Conservation (phyloP, 441 rosid genomes). For the Flueggea neowawraea region DNA sequence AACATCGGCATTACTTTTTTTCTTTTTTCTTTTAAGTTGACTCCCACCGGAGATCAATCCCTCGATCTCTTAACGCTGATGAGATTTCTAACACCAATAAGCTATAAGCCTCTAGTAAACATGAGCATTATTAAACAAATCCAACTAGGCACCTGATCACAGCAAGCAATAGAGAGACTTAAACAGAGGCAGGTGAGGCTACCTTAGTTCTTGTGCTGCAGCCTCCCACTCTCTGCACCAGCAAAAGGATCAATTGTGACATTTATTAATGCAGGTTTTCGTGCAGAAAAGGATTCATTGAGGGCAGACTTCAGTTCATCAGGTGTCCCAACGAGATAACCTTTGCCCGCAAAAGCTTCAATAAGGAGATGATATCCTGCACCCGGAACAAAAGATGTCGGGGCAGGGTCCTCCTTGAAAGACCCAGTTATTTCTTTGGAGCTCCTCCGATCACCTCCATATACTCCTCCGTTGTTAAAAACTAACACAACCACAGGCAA, state of each 20-base stretch:
- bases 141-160: background rate
- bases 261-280: conserved; percentile 78
- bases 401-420: conserved; percentile 87
- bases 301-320: conserved; percentile 78
- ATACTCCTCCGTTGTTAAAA: conserved; percentile 92
- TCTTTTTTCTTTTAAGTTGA: no score
- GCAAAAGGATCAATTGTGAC: conserved; percentile 84
- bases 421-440: conserved; percentile 82
- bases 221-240: conserved; percentile 92
- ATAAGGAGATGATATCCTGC: conserved; percentile 74
- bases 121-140: no score
- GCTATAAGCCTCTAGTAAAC: no score
- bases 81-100: no score
- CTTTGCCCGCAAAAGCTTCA: conserved; percentile 95
- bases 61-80: no score
- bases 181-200: background rate
- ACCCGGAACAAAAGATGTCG: conserved; percentile 86
- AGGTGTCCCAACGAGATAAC: conserved; percentile 81
- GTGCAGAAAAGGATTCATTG: conserved; percentile 60
- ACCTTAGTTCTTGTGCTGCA: conserved; percentile 89
- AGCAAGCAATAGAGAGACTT: background rate
- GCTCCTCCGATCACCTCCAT: conserved; percentile 87
- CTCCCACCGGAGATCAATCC: no score
- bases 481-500: conserved; percentile 87
- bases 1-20: no score